phyloP scores from a whole-genome alignment of 202 grass and related monocot species.

The Schoenoplectus triqueter region DNA sequence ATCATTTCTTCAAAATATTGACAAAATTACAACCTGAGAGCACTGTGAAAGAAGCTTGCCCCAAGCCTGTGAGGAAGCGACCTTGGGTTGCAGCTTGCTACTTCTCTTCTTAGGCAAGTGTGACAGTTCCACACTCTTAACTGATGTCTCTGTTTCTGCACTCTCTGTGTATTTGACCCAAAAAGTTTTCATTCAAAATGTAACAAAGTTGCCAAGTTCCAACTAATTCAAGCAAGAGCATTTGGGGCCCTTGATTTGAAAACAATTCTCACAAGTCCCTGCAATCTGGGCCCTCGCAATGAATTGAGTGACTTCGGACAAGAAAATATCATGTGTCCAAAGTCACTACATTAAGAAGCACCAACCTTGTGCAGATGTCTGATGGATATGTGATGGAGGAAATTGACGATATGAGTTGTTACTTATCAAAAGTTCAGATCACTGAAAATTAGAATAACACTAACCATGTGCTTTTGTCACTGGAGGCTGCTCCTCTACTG shows the following conservation, averaged over 20 bases:
- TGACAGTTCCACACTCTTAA: constrained; percentile 18
- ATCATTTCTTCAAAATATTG: neutral
- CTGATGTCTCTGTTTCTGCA: constrained; percentile 40
- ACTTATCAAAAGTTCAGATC: neutral
- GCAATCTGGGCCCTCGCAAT: neutral
- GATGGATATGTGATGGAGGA: neutral
- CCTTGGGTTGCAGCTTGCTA: constrained; percentile 17
- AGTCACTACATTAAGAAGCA: neutral
- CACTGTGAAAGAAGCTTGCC: constrained; percentile 76
- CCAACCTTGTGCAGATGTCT: neutral
- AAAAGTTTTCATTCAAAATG: constrained; percentile 37
- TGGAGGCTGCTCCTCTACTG: constrained; percentile 16
- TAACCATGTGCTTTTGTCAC: constrained; percentile 32
- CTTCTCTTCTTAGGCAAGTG: constrained; percentile 43
- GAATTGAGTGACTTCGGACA: neutral
- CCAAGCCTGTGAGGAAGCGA: constrained; percentile 47
- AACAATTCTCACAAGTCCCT: neutral
- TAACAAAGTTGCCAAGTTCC: constrained; percentile 11
- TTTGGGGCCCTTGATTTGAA: neutral
- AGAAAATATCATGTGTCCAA: neutral
- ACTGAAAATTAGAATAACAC: constrained; percentile 20
- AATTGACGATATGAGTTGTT: neutral
- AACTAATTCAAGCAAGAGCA: neutral
- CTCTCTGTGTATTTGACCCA: constrained; percentile 7
- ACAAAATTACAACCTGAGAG: constrained; percentile 49